Conservation (phyloP, 805 yeast genomes). For the Yarrowia yakushimensis region DNA sequence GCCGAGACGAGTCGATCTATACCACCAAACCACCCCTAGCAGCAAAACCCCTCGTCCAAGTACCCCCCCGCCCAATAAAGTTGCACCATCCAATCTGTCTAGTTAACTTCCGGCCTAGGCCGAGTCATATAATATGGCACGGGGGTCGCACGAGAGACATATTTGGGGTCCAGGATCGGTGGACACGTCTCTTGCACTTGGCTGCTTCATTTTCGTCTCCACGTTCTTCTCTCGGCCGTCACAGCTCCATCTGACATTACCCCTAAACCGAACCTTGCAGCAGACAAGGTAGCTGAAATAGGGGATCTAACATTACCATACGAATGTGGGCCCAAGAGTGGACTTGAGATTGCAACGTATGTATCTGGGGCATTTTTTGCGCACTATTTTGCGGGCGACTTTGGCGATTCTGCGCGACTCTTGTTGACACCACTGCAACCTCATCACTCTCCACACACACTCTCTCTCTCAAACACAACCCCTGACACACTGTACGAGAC, state of each 20-base stretch:
- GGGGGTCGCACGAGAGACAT: too few relatives aligned
- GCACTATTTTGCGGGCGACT: too few relatives aligned
- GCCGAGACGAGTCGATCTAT: background rate
- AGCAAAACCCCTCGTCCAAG: background rate
- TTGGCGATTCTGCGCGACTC: too few relatives aligned
- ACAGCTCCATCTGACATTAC: background rate
- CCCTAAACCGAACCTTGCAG: slow-evolving; percentile 11
- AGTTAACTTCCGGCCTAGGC: background rate
- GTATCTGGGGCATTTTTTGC: too few relatives aligned
- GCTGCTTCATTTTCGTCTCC: background rate
- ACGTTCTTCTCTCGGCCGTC: background rate
- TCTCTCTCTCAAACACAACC: too few relatives aligned
- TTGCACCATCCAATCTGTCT: slow-evolving; percentile 9
- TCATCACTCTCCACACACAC: too few relatives aligned
- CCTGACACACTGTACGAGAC: background rate
- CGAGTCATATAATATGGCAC: background rate
- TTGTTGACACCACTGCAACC: too few relatives aligned
- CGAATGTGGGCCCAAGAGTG: background rate
- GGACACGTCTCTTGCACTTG: too few relatives aligned
- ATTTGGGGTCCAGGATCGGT: background rate
- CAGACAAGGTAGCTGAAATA: background rate
- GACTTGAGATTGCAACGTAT: background rate
- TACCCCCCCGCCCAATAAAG: background rate
- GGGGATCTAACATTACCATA: slow-evolving; percentile 6
- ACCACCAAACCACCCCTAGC: background rate